Evolutionary conservation across 2,329 filamentous ascomycete species (phyloP).

Genomic region (Penicillium sp.): DNA sequence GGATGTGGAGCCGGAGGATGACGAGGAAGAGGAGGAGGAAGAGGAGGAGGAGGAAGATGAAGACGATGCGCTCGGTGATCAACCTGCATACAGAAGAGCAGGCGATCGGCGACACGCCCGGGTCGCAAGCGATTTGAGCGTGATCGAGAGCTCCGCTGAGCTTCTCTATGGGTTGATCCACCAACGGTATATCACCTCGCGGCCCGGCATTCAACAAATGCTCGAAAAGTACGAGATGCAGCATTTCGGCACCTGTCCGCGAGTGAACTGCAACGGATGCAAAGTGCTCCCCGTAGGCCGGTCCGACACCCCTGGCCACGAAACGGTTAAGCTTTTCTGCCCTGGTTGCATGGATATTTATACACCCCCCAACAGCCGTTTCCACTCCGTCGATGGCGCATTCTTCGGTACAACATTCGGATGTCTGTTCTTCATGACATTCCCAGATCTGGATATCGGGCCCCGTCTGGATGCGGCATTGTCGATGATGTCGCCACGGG

Average conservation of each 20-base stretch:
- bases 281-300: constrained; percentile 90
- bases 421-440: constrained; percentile 96
- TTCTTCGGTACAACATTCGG: constrained; percentile 98
- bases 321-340: constrained; percentile 98
- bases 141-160: constrained; percentile 97
- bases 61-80: constrained; percentile 64
- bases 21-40: constrained; percentile 65
- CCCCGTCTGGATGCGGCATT: constrained; percentile 60
- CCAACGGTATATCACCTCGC: constrained; percentile 95
- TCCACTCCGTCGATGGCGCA: constrained; percentile 94
- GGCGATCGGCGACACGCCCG: constrained; percentile 76
- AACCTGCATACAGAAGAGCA: constrained; percentile 48
- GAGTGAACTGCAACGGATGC: constrained; percentile 85
- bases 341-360: constrained; percentile 96
- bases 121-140: constrained; percentile 87
- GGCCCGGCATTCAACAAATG: constrained; percentile 97
- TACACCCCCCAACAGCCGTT: constrained; percentile 93
- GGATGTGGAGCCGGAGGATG: constrained; percentile 93
- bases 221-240: constrained; percentile 97
- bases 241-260: constrained; percentile 94
- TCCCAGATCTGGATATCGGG: constrained; percentile 86
- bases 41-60: constrained; percentile 68
- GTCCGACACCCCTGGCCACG: constrained; percentile 91
- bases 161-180: constrained; percentile 97
- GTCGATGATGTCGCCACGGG: constrained; percentile 28